Percentiles rank a stretch among this genome's conserved stretches.
Evolutionary conservation across 768 basidiomycete genomes (phyloP).

Genomic region (Suillus placidus): DNA sequence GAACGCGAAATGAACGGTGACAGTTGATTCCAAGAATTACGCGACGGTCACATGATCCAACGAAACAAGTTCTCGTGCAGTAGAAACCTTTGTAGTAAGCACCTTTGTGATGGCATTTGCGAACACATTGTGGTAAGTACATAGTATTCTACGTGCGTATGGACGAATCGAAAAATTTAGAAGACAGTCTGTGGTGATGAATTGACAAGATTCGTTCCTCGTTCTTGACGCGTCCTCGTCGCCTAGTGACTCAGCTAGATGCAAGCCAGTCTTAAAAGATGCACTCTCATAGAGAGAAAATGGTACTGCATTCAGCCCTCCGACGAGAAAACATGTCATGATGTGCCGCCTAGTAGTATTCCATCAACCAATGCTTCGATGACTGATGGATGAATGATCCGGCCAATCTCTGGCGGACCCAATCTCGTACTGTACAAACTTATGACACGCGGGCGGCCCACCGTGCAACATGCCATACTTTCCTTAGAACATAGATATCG

Average conservation of each 20-base stretch:
- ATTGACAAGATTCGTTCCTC: not conserved
- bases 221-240: not conserved
- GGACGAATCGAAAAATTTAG: not conserved
- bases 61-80: not conserved
- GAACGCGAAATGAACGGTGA: not conserved
- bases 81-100: not conserved
- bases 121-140: not conserved
- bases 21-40: not conserved
- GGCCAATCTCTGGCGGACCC: not conserved
- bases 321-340: not conserved
- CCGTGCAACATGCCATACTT: too few species aligned
- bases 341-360: not conserved
- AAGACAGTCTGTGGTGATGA: not conserved
- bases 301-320: not conserved
- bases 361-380: not conserved
- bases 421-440: too few species aligned
- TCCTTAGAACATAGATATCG: too few species aligned
- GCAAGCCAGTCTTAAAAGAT: not conserved
- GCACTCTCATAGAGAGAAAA: not conserved
- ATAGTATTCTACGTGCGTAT: not conserved
- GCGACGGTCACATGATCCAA: conserved; percentile 5
- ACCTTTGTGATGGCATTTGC: not conserved
- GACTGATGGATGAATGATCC: too few species aligned
- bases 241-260: too few species aligned
- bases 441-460: too few species aligned